Base-by-base conservation (phyloP, 2,329 filamentous ascomycete genomes). In the Neonectria sp. region DNA sequence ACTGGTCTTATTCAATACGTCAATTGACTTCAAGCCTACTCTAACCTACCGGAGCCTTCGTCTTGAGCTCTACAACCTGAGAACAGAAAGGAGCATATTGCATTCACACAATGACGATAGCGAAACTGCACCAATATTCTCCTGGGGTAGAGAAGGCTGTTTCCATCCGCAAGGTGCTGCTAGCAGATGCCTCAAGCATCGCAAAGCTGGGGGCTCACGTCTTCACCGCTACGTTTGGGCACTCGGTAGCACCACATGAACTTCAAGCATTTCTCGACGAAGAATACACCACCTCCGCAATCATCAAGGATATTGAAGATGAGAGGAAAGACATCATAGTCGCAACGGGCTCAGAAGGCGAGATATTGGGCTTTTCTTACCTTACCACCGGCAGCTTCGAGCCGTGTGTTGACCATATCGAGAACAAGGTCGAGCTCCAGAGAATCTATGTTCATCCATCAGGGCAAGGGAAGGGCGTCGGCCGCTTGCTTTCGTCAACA, bases 151-250 rank as follows among this genome's bases (percentile, higher is more conserved):
- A 24, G 3, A 11, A 9, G 6, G 3, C 37, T 5, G 24, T 68
- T 13, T 25, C 27, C 0, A 49, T 75, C 27, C 68, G 66, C 4
- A 46, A 7, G 4, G 73, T 69, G 25, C 55, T 11, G 5, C 13
- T 40, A 6, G 2, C 37, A 0, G 73, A 75, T 46, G 71, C 63
- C 0, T 1, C 21, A 5, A 37, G 25, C 40, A 80, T 85, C 51
- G 70, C 77, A 24, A 56, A 73, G 6, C 74, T 85, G 1, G 82
- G 81, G 27, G 66, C 76, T 0, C 65, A 74, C 37, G 78, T 82
- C 55, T 86, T 85, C 68, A 65, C 75, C 24, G 55, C 68, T 24
- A 81, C 81, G 3, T 86, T 85, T 70, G 83, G 82, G 1, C 79
- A 84, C 67, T 83, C 83, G 0, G 77, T 85, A 1, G 69, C 81